Percentiles rank a stretch among this genome's conserved stretches.
Evolutionary conservation across 257 asterid species (phyloP).

Genomic region (Solanum clarkiae): DNA sequence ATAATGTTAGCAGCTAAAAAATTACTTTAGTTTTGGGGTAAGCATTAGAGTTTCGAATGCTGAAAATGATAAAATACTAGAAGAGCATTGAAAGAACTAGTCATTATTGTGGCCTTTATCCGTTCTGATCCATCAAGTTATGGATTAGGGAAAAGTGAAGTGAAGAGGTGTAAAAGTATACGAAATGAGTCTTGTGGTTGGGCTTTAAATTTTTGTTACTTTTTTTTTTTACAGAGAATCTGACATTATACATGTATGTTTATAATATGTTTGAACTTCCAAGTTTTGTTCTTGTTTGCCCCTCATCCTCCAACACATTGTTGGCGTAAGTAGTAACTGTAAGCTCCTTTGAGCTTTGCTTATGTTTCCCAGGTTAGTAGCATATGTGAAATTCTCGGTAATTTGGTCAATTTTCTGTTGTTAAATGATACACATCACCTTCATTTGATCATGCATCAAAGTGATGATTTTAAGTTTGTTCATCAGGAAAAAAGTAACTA

Average conservation of each 20-base stretch:
- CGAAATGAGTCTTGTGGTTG: background rate
- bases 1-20: background rate
- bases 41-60: background rate
- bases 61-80: background rate
- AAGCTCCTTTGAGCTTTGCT: background rate
- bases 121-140: background rate
- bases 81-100: background rate
- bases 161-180: background rate
- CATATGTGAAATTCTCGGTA: background rate
- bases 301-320: background rate
- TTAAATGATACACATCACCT: background rate
- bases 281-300: background rate
- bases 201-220: background rate
- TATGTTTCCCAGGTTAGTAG: background rate
- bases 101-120: background rate
- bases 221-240: background rate
- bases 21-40: background rate
- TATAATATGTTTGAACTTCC: background rate
- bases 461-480: background rate
- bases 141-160: background rate
- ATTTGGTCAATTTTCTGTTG: background rate
- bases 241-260: background rate
- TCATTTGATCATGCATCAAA: background rate
- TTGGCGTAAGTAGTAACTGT: background rate
- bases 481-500: background rate